Percentiles rank a stretch among this genome's conserved stretches.
These are phyloP conservation scores for Lactarius indigo DNA, from an alignment of 768 basidiomycete genomes.

Conservation along the genomic window DNA sequence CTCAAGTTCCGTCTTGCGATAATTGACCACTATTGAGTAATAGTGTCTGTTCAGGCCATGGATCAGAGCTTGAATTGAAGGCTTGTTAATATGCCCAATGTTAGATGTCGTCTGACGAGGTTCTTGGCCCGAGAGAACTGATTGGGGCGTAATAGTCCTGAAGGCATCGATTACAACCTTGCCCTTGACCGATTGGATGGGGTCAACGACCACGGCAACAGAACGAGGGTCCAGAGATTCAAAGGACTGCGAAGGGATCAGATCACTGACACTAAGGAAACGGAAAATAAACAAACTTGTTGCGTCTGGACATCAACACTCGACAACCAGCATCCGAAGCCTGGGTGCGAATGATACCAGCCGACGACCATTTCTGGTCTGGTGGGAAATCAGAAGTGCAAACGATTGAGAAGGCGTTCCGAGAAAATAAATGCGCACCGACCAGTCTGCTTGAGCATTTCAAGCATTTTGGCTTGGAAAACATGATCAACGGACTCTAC, in stretches of 20 bases:
- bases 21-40: constrained; percentile 96
- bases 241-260: constrained; percentile 65
- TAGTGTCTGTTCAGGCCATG: constrained; percentile 98
- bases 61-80: constrained; percentile 97
- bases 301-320: constrained; percentile 99
- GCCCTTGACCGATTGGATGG: constrained; percentile 97
- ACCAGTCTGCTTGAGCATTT: constrained; percentile 99
- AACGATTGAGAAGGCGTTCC: background rate
- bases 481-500: constrained; percentile 99
- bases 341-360: constrained; percentile 99
- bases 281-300: constrained; percentile 53
- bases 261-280: background rate
- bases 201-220: constrained; percentile 96
- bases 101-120: constrained; percentile 97
- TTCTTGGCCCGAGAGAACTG: constrained; percentile 88
- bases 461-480: constrained; percentile 97
- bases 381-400: constrained; percentile 2
- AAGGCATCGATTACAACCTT: constrained; percentile 99
- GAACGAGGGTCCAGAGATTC: constrained; percentile 91
- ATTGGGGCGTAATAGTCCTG: constrained; percentile 90
- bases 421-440: constrained; percentile 49
- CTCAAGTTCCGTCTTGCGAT: constrained; percentile 96
- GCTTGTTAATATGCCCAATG: constrained; percentile 98
- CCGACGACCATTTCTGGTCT: constrained; percentile 98
- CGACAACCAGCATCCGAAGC: constrained; percentile 98